These are phyloP conservation scores for Phaeosphaeriaceae sp. DNA, from an alignment of 2,329 filamentous ascomycete genomes.

Conservation along the genomic window DNA sequence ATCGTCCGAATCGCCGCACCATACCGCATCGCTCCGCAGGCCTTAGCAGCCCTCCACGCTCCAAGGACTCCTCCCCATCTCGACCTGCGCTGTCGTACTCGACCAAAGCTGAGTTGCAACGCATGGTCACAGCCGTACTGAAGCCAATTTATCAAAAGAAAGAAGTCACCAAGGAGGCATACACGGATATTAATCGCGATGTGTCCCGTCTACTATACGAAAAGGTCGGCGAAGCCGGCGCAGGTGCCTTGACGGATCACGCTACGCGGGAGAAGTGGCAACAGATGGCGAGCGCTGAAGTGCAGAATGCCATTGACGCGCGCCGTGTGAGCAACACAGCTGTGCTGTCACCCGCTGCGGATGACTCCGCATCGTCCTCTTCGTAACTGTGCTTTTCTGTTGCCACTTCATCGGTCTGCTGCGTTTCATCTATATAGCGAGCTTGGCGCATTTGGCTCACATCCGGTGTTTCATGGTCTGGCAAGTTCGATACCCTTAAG, in stretches of 20 bases:
- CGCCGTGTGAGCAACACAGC: slow-evolving; percentile 25
- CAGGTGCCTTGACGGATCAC: slow-evolving; percentile 65
- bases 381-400: slow-evolving; percentile 20
- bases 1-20: slow-evolving; percentile 47
- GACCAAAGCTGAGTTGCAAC: slow-evolving; percentile 87
- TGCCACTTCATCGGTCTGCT: not conserved
- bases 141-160: slow-evolving; percentile 83
- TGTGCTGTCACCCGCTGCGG: slow-evolving; percentile 30
- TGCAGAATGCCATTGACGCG: slow-evolving; percentile 71
- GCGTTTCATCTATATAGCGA: slow-evolving; percentile 1
- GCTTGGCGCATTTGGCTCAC: slow-evolving; percentile 1
- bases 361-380: slow-evolving; percentile 39
- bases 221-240: slow-evolving; percentile 58
- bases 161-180: slow-evolving; percentile 85
- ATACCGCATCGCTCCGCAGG: slow-evolving; percentile 40
- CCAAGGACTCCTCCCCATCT: slow-evolving; percentile 72
- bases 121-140: slow-evolving; percentile 83
- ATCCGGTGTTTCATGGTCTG: not conserved
- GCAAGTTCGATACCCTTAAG: slow-evolving; percentile 2
- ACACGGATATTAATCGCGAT: slow-evolving; percentile 88
- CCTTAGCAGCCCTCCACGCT: slow-evolving; percentile 55
- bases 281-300: slow-evolving; percentile 78
- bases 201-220: slow-evolving; percentile 90
- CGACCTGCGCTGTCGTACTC: slow-evolving; percentile 75
- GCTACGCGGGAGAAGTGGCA: slow-evolving; percentile 76